These are phyloP conservation scores for Microsporum audouinii DNA, from an alignment of 2,329 filamentous ascomycete species.

Conservation along the genomic window DNA sequence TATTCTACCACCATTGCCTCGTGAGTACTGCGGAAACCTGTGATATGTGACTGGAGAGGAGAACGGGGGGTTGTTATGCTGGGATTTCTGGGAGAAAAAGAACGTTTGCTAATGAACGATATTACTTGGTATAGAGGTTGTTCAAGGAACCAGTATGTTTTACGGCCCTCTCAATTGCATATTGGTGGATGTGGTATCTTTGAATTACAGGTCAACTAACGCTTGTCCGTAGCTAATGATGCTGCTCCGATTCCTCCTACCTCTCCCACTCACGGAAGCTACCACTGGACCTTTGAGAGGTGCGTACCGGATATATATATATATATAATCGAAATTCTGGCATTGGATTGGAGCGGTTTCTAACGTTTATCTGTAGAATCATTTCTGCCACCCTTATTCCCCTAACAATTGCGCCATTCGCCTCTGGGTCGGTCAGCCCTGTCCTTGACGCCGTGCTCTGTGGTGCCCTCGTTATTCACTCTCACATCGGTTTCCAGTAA, in stretches of 20 bases:
- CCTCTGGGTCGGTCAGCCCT: conserved; percentile 81
- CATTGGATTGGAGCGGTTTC: no score
- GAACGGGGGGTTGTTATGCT: not conserved
- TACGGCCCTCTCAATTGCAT: not conserved
- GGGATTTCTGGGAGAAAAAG: not conserved
- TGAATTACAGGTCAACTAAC: conserved; percentile 1
- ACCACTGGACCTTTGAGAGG: conserved; percentile 96
- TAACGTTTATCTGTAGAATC: conserved; percentile 39
- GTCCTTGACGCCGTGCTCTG: conserved; percentile 76
- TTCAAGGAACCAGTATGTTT: conserved; percentile 61
- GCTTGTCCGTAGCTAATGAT: conserved; percentile 59
- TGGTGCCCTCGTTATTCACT: conserved; percentile 74
- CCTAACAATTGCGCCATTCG: conserved; percentile 81
- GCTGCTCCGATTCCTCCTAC: conserved; percentile 61
- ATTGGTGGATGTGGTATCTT: not conserved
- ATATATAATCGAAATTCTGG: not conserved
- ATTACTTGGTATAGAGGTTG: conserved; percentile 47
- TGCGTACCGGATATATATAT: conserved; percentile 21
- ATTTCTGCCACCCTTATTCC: conserved; percentile 74
- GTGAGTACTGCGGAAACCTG: conserved; percentile 43
- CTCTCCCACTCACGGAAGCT: conserved; percentile 74
- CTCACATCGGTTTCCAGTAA: conserved; percentile 86
- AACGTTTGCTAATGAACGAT: conserved; percentile 34
- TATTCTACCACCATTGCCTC: conserved; percentile 74
- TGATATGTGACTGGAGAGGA: not conserved